Evolutionary conservation across 108 stramenopile species (phyloP), one percentile per base, ranked within the genome.

Genomic region (Chaetoceros tenuissimus): DNA sequence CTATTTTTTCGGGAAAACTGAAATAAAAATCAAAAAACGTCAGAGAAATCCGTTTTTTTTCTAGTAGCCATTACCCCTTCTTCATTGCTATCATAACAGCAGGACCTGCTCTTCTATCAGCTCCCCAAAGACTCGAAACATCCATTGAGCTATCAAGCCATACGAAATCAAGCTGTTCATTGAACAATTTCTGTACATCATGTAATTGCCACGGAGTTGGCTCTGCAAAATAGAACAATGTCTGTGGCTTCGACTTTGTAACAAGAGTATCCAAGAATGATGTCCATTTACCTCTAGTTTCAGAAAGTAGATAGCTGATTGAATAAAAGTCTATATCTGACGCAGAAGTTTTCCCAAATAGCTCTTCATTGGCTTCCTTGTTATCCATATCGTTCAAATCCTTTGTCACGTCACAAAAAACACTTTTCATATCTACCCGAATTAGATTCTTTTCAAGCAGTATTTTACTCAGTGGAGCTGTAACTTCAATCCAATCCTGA

Each of bases 71-170:
- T n/a, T n/a, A n/a, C n/a, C n/a, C n/a, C n/a, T n/a, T 19, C 51
- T 73, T 78, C 24, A 73, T 66, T 46, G 65, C 72, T 31, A 87
- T 22, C 27, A 87, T 30, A 0, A 81, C 66, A 8, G 80, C 85
- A 0, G 85, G 85, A 23, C 85, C 85, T 53, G 62, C 59, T 28
- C 87, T 67, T 19, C 71, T 62, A 28, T 85, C 84, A 50, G 82
- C 45, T 23, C 61, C 21, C 58, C 85, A 84, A 22, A 85, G 40
- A 19, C 70, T 64, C 10, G 78, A 68, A 57, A 57, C 48, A 60
- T 83, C 56, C 69, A 78, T 80, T 29, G 81, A 82, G 1, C 81
- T 83, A 64, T 89, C 87, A n/a, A 89, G 47, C 87, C 87, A 89
- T 7, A 77, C 18, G 54, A 65, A 74, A 13, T 74, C 64, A 28